A percentile compares a stretch with the other conserved stretches of the same genome.
phyloP scores from a whole-genome alignment of 768 basidiomycete genomes.

The Rhodosporidiobolus odoratus region DNA sequence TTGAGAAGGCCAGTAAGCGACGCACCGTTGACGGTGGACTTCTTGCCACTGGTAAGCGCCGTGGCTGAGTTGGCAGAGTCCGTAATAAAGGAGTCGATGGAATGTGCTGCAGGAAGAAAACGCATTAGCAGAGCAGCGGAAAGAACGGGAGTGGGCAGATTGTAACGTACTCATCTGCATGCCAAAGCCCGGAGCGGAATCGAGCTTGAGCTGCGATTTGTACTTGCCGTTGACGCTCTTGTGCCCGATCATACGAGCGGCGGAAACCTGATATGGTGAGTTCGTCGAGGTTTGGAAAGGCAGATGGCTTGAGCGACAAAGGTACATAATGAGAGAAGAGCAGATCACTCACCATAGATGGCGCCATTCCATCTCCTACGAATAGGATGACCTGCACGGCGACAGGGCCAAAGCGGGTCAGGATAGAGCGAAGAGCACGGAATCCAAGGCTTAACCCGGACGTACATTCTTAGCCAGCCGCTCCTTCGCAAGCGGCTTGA shows the following conservation, averaged over 20 bases:
- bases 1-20: background rate
- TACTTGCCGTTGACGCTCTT: conserved; percentile 49
- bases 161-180: conserved; percentile 44
- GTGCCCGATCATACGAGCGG: conserved; percentile 49
- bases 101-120: background rate
- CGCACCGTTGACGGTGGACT: conserved; percentile 47
- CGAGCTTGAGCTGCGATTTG: conserved; percentile 42
- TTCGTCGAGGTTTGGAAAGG: conserved; percentile 32
- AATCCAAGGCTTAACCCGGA: background rate
- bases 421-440: background rate
- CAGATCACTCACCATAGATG: background rate
- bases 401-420: background rate
- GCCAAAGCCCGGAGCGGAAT: conserved; percentile 42
- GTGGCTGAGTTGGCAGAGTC: conserved; percentile 49
- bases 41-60: conserved; percentile 47
- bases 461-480: conserved; percentile 46
- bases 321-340: background rate
- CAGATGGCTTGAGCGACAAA: background rate
- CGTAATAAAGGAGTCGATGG: conserved; percentile 31
- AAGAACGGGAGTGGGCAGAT: background rate
- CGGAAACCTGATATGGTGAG: conserved; percentile 44
- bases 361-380: conserved; percentile 44
- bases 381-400: conserved; percentile 40
- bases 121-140: background rate
- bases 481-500: conserved; percentile 41